Conservation (phyloP, 345 rosid genomes). For the Syzygium aromaticum region DNA sequence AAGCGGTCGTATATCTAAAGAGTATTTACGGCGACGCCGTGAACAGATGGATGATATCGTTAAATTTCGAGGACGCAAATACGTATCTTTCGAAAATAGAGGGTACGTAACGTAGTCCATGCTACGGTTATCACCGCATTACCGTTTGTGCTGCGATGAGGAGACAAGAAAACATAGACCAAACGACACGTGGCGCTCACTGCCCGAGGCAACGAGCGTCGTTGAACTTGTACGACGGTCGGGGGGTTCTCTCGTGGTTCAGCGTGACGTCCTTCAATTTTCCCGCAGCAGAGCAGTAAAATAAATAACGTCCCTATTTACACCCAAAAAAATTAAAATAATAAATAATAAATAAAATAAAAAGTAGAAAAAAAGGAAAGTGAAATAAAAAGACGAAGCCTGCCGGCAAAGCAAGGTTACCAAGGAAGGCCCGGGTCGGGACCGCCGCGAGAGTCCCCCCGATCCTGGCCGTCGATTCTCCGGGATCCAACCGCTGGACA, state of each 20-base stretch:
- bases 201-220: neutral
- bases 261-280: neutral
- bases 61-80: neutral
- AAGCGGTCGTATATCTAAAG: fast-evolving
- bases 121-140: neutral
- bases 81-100: neutral
- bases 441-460: neutral
- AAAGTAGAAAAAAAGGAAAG: too few relatives aligned
- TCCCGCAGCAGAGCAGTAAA: neutral
- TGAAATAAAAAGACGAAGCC: neutral
- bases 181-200: neutral
- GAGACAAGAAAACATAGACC: neutral
- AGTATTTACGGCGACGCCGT: neutral
- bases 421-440: neutral
- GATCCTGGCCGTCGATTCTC: neutral
- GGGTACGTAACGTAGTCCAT: neutral
- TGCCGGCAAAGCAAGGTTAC: conserved; percentile 9
- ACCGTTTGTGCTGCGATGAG: too few relatives aligned
- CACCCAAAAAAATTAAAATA: neutral
- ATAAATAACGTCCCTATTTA: neutral
- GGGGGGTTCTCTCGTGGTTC: neutral
- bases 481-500: neutral
- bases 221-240: neutral
- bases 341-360: too few relatives aligned
- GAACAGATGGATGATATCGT: neutral